Evolutionary conservation across 2,329 filamentous ascomycete genomes (phyloP), one percentile per base, ranked within the genome.

Genomic region (Botrytis pseudocinerea): DNA sequence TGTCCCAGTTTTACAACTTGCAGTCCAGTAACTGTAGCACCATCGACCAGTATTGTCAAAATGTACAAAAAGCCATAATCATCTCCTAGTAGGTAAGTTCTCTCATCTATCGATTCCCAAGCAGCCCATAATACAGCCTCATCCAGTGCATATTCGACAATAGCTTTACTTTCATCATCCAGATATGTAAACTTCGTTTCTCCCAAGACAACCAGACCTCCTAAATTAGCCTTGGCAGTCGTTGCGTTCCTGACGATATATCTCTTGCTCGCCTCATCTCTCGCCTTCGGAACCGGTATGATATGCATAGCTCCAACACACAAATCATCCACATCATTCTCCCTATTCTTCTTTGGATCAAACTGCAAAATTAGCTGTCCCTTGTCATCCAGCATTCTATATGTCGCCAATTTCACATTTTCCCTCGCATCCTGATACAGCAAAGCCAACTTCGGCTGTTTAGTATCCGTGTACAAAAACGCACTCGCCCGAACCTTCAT

Each of bases 121-220:
- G 94, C 90, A n/a, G 96, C 92, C 78, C 97, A 98, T 51, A 97
- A 91, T 4, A 92, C 94, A 0, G 94, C 89, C 73, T 95, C 90
- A 0, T 89, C 85, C 3, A 98, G 83, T 0, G 86, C 84, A 14
- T 90, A 87, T 28, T 90, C 88, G 20, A 94, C 87, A 20, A 87
- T 87, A 48, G 90, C 87, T 75, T 91, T 91, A 32, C 87, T 93
- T 48, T 92, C 87, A 74, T 94, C 93, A 78, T 97, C 93, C 74
- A 96, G 91, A 81, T 98, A 98, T 14, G 91, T 89, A 73, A 99
- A 88, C 2, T 91, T 90, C 0, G 93, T 97, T 82, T 95, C 93
- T 32, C 93, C 92, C 12, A 95, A 86, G 2, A 95, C 88, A 60
- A 96, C 85, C 6, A 95, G 82, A 9, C 93, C 93, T 22, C 92